Evolutionary conservation across 495 filamentous ascomycete species (phyloP), one percentile per base, ranked within the genome.

Genomic region (Daldinia grandis): DNA sequence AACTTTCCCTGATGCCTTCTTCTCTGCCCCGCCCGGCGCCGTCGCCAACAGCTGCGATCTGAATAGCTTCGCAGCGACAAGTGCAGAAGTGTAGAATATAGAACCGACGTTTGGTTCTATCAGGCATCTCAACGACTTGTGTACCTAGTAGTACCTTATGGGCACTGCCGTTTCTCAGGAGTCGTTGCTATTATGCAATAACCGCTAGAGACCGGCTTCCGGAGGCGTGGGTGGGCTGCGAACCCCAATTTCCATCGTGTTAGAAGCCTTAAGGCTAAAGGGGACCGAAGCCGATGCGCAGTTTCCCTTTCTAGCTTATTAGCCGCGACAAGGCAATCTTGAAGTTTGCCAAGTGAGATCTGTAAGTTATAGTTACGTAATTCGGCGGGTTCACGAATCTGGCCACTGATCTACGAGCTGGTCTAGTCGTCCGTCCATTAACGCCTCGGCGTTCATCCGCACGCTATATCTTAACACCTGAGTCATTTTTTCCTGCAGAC

Each of bases 391-490:
- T 42, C 35, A 59, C 21, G 51, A 58, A 58, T 78, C 74, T 25
- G 77, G 76, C 55, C 50, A 78, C 67, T 76, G 70, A 59, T 80
- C 76, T 4, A 68, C 65, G 10, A 77, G 51, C 4, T 72, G 30
- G 44, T 64, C 74, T 30, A 15, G 55, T 25, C 67, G 21, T 9
- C 74, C 76, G 14, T 76, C 64, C 56, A 79, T 9, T 42, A 80
- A 40, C 31, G 55, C 71, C 5, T 78, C 71, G 0, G 64, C 57
- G 25, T 80, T 80, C 74, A 79, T 57, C 66, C 73, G 66, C 51
- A 80, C 77, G 51, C 76, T 78, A 60, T 72, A 77, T 50, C 78
- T 44, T 1, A 77, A 12, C 33, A 76, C 68, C 54, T 76, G 69
- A 5, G 74, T 76, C 51, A 56, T 50, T 30, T 62, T 40, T 44